These are phyloP conservation scores for Picea abies DNA, from an alignment of 83 land plant species.

Conservation along the genomic window DNA sequence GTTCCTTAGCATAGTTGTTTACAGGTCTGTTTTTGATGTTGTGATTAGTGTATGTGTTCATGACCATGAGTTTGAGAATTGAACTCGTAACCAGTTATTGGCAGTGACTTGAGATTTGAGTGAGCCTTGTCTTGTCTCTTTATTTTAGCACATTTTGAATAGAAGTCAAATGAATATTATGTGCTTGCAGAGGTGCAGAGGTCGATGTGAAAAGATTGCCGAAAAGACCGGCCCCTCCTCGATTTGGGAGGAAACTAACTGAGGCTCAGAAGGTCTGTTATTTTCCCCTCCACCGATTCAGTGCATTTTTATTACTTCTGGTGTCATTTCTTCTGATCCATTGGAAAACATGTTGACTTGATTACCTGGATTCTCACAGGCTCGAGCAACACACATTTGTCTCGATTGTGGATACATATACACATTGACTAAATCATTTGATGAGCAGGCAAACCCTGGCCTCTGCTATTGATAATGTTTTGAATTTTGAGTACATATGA, in stretches of 20 bases:
- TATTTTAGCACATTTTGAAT: neutral
- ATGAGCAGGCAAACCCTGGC: conserved; percentile 75
- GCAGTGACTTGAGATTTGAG: neutral
- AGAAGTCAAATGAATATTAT: neutral
- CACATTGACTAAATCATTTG: conserved; percentile 82
- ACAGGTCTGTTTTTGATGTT: no score
- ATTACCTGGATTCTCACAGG: conserved; percentile 45
- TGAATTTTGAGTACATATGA: no score
- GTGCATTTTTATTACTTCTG: neutral
- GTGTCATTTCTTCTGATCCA: neutral
- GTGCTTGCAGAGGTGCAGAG: conserved; percentile 79
- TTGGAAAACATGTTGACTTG: neutral
- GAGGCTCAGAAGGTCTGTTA: conserved; percentile 87
- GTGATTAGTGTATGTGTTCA: no score
- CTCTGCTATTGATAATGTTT: neutral
- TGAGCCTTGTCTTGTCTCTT: neutral
- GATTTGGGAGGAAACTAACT: conserved; percentile 87
- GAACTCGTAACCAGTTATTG: neutral
- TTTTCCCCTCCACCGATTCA: neutral
- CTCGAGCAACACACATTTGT: conserved; percentile 95
- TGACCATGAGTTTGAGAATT: no score
- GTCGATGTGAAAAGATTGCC: conserved; percentile 94
- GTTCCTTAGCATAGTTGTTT: no score
- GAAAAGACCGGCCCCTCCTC: conserved; percentile 99
- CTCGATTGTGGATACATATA: conserved; percentile 97